Evolutionary conservation across 768 basidiomycete genomes (phyloP).

Genomic region (Flagelloscypha sp.): DNA sequence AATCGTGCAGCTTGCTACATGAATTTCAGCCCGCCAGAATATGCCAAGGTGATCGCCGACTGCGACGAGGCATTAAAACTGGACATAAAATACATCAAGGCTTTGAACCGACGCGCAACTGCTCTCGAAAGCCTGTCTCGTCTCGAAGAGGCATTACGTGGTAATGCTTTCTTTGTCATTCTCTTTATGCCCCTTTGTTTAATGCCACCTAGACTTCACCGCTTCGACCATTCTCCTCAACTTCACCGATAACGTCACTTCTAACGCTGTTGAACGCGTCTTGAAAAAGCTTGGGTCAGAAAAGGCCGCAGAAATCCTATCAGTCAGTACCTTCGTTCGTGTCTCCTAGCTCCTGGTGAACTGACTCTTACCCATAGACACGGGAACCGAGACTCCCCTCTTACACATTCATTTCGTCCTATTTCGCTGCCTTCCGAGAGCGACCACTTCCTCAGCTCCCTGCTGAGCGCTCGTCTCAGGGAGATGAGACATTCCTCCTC

Average conservation of each 20-base stretch:
- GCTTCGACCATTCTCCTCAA: constrained; percentile 93
- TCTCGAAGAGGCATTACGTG: constrained; percentile 71
- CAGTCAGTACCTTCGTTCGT: constrained; percentile 30
- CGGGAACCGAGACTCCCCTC: constrained; percentile 84
- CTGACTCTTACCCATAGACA: constrained; percentile 26
- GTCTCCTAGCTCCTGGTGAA: not conserved
- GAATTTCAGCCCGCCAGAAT: constrained; percentile 79
- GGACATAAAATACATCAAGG: constrained; percentile 82
- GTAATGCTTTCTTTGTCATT: constrained; percentile 29
- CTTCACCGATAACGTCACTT: constrained; percentile 76
- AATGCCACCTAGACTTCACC: constrained; percentile 65
- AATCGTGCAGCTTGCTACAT: constrained; percentile 97
- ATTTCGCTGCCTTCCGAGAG: constrained; percentile 93
- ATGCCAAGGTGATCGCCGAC: constrained; percentile 77
- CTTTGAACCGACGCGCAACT: constrained; percentile 80
- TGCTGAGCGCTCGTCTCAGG: constrained; percentile 61
- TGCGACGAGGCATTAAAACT: constrained; percentile 83
- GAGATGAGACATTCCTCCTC: constrained; percentile 75
- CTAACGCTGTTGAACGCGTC: constrained; percentile 83
- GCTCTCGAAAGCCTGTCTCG: constrained; percentile 74
- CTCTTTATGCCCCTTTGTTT: not conserved
- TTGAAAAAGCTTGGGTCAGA: constrained; percentile 71
- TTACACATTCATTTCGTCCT: constrained; percentile 86
- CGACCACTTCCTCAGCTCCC: constrained; percentile 68
- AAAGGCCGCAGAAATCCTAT: constrained; percentile 66